Conservation (phyloP, 176 grass and related monocot species). For the Coix lacrymajobi region DNA sequence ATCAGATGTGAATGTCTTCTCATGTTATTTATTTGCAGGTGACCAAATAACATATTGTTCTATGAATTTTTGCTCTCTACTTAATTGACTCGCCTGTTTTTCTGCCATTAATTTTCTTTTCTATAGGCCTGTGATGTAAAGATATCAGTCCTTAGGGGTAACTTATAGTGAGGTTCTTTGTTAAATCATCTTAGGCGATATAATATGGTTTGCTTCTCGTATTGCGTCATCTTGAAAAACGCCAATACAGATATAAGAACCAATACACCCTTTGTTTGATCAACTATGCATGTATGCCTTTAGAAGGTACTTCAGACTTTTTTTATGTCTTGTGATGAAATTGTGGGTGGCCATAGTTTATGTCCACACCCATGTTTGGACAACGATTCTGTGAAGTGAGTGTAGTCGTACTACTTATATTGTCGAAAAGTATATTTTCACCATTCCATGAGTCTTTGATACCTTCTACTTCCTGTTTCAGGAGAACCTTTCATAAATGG, state of each 20-base stretch:
- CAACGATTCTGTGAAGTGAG: neutral
- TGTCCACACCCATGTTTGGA: neutral
- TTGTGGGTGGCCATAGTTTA: neutral
- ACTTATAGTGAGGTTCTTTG: neutral
- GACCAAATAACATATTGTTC: neutral
- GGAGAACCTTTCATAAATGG: constrained; percentile 90
- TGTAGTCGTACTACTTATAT: neutral
- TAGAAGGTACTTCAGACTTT: neutral
- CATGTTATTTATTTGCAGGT: neutral
- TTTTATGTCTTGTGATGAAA: neutral
- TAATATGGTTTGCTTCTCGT: neutral
- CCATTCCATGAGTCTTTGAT: neutral
- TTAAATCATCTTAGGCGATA: neutral
- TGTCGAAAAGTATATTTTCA: neutral
- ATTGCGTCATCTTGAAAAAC: neutral
- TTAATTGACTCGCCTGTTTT: neutral
- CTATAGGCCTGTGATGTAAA: neutral
- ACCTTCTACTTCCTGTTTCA: constrained; percentile 23
- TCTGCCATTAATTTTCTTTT: neutral
- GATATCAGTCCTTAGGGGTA: neutral
- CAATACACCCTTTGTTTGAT: neutral
- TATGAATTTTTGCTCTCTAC: no score
- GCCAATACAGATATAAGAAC: neutral
- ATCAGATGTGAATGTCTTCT: neutral
- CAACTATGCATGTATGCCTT: neutral